Percentiles rank a stretch among this genome's conserved stretches.
phyloP scores from a whole-genome alignment of 768 basidiomycete species.

The Gymnopilus dilepis region DNA sequence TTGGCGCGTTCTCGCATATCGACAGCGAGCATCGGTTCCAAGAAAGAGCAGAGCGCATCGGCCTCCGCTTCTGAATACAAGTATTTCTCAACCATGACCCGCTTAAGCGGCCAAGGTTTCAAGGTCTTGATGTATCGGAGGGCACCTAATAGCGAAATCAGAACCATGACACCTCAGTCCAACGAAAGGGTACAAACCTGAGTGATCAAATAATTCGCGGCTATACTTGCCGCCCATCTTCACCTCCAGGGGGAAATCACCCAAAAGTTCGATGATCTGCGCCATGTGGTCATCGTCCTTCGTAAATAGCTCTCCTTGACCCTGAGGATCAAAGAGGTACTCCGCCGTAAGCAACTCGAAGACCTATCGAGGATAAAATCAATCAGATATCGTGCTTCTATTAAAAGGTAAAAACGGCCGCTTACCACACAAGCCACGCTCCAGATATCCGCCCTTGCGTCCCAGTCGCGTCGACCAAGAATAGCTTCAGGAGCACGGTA shows the following conservation, averaged over 20 bases:
- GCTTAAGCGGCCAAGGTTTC: conserved; percentile 81
- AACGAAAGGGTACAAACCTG: conserved; percentile 46
- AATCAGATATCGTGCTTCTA: background rate
- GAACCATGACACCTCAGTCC: conserved; percentile 8
- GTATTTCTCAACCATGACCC: conserved; percentile 92
- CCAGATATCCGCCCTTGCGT: conserved; percentile 87
- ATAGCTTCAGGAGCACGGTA: conserved; percentile 96
- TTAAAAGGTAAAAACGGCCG: conserved; percentile 13
- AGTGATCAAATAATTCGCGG: conserved; percentile 81
- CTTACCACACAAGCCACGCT: conserved; percentile 85
- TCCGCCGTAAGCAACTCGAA: conserved; percentile 93
- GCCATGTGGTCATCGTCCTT: conserved; percentile 98
- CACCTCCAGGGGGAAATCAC: conserved; percentile 72
- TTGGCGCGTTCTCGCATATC: conserved; percentile 72
- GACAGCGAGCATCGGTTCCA: conserved; percentile 76
- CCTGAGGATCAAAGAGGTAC: conserved; percentile 90
- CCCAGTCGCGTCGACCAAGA: conserved; percentile 87
- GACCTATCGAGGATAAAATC: conserved; percentile 44
- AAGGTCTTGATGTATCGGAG: conserved; percentile 76
- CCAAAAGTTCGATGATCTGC: conserved; percentile 90
- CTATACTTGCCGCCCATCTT: conserved; percentile 88
- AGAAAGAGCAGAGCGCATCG: conserved; percentile 62
- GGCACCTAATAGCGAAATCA: conserved; percentile 46
- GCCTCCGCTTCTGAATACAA: conserved; percentile 67
- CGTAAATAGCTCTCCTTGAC: conserved; percentile 78